Percentiles rank a stretch among this genome's conserved stretches.
Evolutionary conservation across 805 yeast species (phyloP).

Genomic region (Candida krabiensis): DNA sequence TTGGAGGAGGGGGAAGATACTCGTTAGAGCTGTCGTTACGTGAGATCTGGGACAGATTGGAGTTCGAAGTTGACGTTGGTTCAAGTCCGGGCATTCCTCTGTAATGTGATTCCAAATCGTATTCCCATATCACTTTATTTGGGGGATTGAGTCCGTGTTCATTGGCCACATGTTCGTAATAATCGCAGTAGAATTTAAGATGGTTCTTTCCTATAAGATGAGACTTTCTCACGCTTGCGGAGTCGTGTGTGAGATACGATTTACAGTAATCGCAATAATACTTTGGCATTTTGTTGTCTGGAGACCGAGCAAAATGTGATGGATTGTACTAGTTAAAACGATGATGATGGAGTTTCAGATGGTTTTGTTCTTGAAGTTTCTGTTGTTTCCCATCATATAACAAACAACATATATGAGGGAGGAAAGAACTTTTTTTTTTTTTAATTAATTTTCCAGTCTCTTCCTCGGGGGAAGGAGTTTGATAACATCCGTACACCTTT

Average conservation of each 20-base stretch:
- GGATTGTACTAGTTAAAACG: no score
- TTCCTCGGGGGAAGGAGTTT: no score
- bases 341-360: no score
- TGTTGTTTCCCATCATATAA: no score
- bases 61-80: conserved; percentile 3
- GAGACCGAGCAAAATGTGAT: no score
- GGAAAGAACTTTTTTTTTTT: no score
- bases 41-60: conserved; percentile 19
- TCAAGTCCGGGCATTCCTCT: conserved; percentile 35
- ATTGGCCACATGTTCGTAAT: conserved; percentile 53
- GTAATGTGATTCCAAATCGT: conserved; percentile 37
- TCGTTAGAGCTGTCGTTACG: no score
- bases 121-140: conserved; percentile 36
- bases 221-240: conserved; percentile 79
- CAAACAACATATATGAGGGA: no score
- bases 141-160: conserved; percentile 18
- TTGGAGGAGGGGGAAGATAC: conserved; percentile 36
- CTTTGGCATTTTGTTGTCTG: conserved; percentile 58
- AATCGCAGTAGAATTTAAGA: conserved; percentile 66
- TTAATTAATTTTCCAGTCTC: no score
- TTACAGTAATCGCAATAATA: conserved; percentile 86
- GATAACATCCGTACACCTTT: no score
- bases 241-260: conserved; percentile 82
- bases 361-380: no score
- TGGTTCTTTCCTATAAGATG: conserved; percentile 81